These are phyloP conservation scores for Dactylellina haptotyla DNA, from an alignment of 2,329 filamentous ascomycete genomes.

Conservation along the genomic window DNA sequence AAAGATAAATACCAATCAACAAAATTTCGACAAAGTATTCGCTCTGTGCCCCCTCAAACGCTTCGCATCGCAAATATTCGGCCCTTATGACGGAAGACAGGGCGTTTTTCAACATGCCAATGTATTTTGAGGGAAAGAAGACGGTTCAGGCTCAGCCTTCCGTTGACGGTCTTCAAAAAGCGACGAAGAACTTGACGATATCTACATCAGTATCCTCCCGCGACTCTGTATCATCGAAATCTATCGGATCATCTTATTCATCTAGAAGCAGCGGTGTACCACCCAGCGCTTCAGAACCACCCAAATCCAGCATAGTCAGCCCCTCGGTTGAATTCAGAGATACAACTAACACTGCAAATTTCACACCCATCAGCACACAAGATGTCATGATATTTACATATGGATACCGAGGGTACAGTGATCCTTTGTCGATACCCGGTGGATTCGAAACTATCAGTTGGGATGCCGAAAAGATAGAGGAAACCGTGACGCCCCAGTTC, in stretches of 20 bases:
- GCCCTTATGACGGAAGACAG: slow-evolving; percentile 37
- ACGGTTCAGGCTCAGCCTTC: slow-evolving; percentile 32
- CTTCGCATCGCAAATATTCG: no score
- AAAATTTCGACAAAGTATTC: background rate
- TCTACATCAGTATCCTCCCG: slow-evolving; percentile 38
- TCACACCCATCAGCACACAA: slow-evolving; percentile 50
- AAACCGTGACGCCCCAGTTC: slow-evolving; percentile 75
- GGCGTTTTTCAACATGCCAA: slow-evolving; percentile 48
- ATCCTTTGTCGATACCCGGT: slow-evolving; percentile 41
- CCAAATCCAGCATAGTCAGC: slow-evolving; percentile 20
- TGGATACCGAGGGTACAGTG: slow-evolving; percentile 42
- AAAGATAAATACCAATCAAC: background rate
- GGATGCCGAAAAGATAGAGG: slow-evolving; percentile 75
- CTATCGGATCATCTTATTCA: slow-evolving; percentile 37
- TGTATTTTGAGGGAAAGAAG: slow-evolving; percentile 50
- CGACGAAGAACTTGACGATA: slow-evolving; percentile 16
- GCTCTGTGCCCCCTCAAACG: background rate
- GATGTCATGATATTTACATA: slow-evolving; percentile 54
- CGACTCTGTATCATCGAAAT: slow-evolving; percentile 48
- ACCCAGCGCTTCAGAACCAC: slow-evolving; percentile 4
- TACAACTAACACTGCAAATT: slow-evolving; percentile 34
- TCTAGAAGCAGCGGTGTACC: slow-evolving; percentile 44
- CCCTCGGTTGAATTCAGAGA: slow-evolving; percentile 37
- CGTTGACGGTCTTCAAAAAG: slow-evolving; percentile 28
- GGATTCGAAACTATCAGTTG: slow-evolving; percentile 65